Evolutionary conservation across 768 basidiomycete species (phyloP).

Genomic region (Chalciporus chontae): DNA sequence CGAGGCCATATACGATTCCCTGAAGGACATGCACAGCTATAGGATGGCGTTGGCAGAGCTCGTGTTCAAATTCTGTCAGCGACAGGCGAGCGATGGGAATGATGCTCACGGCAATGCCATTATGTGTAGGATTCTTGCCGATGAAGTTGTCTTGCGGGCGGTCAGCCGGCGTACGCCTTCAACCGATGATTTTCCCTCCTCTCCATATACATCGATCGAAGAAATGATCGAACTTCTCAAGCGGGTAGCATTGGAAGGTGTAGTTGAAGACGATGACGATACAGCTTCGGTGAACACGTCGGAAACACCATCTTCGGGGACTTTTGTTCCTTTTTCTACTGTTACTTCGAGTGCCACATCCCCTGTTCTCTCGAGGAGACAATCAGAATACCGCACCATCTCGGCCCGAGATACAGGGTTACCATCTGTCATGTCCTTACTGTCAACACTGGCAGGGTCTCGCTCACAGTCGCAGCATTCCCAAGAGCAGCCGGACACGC

Average conservation of each 20-base stretch:
- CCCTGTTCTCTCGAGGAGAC: slow-evolving; percentile 54
- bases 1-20: slow-evolving; percentile 55
- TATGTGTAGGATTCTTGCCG: slow-evolving; percentile 60
- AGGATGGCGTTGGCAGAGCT: slow-evolving; percentile 52
- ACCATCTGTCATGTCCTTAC: slow-evolving; percentile 60
- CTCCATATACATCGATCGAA: slow-evolving; percentile 14
- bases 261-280: slow-evolving; percentile 41
- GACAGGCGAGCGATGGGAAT: slow-evolving; percentile 25
- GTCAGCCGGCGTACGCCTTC: slow-evolving; percentile 36
- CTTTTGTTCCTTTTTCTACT: slow-evolving; percentile 23
- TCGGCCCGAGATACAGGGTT: slow-evolving; percentile 46
- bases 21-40: slow-evolving; percentile 68
- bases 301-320: slow-evolving; percentile 38
- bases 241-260: slow-evolving; percentile 34
- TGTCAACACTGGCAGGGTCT: slow-evolving; percentile 61
- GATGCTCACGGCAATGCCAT: slow-evolving; percentile 31
- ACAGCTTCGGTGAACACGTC: slow-evolving; percentile 37
- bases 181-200: slow-evolving; percentile 15
- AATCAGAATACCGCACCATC: slow-evolving; percentile 47
- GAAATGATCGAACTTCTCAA: slow-evolving; percentile 42
- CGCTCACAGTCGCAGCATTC: slow-evolving; percentile 56
- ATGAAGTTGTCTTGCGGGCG: slow-evolving; percentile 60
- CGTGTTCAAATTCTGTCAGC: slow-evolving; percentile 49
- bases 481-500: slow-evolving; percentile 35
- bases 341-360: slow-evolving; percentile 39